Percentiles rank a stretch among this genome's conserved stretches.
Evolutionary conservation across 1,284 basidiomycete species (phyloP).

Genomic region (Schizophyllum commune): DNA sequence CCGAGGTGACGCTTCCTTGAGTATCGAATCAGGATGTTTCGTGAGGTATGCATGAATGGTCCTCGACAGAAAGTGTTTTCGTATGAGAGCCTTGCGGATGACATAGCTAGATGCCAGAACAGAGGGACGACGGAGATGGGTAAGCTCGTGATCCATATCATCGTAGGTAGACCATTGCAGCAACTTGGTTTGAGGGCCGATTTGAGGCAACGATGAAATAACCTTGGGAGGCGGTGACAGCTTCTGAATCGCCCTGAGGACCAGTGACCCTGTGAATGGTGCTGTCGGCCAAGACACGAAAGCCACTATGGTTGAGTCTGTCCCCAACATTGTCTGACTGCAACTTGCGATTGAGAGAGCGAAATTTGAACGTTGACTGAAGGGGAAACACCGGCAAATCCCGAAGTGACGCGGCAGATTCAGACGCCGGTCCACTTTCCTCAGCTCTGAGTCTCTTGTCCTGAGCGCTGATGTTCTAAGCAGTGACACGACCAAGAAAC

Average conservation of each 20-base stretch:
- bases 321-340: background rate
- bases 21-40: conserved; percentile 57
- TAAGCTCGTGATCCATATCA: conserved; percentile 69
- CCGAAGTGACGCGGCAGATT: no score
- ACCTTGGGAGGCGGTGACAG: conserved; percentile 27
- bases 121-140: conserved; percentile 34
- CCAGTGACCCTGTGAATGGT: conserved; percentile 67
- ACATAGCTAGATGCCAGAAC: conserved; percentile 82
- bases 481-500: no score
- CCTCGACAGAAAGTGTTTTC: conserved; percentile 89
- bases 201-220: conserved; percentile 12
- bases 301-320: conserved; percentile 19
- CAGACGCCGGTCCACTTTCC: no score
- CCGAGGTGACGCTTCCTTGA: conserved; percentile 55
- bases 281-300: conserved; percentile 73
- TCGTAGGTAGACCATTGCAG: conserved; percentile 84
- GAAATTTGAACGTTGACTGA: no score
- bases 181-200: conserved; percentile 23
- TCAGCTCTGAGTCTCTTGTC: no score
- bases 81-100: conserved; percentile 89
- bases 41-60: conserved; percentile 68
- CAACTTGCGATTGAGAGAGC: background rate
- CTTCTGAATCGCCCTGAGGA: conserved; percentile 49
- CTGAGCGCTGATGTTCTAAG: no score
- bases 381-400: no score